Percentiles rank a stretch among this genome's conserved stretches.
phyloP scores from a whole-genome alignment of 495 filamentous ascomycete genomes.

The Lasiosphaeria miniovina region DNA sequence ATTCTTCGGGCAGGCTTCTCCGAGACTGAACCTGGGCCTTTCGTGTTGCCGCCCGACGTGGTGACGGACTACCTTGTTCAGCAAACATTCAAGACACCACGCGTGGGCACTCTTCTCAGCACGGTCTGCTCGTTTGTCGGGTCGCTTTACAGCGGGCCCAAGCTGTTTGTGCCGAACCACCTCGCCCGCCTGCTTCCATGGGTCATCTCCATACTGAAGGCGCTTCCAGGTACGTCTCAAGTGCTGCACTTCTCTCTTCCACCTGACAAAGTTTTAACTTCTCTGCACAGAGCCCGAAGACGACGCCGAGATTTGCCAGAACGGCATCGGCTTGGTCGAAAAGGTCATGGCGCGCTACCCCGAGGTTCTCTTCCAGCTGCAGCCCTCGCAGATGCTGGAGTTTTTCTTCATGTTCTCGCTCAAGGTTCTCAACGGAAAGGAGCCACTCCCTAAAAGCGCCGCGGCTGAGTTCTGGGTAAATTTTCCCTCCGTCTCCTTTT shows the following conservation, averaged over 20 bases:
- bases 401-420: slow-evolving; percentile 77
- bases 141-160: slow-evolving; percentile 54
- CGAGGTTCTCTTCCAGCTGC: slow-evolving; percentile 50
- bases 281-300: slow-evolving; percentile 47
- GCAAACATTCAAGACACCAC: slow-evolving; percentile 60
- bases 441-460: slow-evolving; percentile 76
- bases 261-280: background rate
- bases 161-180: slow-evolving; percentile 35
- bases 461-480: slow-evolving; percentile 80
- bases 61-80: slow-evolving; percentile 69
- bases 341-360: slow-evolving; percentile 65
- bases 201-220: slow-evolving; percentile 61
- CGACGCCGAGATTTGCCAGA: slow-evolving; percentile 80
- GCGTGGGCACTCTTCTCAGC: slow-evolving; percentile 69
- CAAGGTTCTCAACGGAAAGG: slow-evolving; percentile 64
- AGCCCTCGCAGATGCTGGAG: slow-evolving; percentile 52
- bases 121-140: slow-evolving; percentile 75
- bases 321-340: slow-evolving; percentile 67
- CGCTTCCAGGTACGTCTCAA: slow-evolving; percentile 53
- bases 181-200: slow-evolving; percentile 59
- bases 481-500: slow-evolving; percentile 6
- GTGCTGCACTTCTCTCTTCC: background rate
- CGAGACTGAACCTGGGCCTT: slow-evolving; percentile 70
- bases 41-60: slow-evolving; percentile 70
- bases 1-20: slow-evolving; percentile 76